Evolutionary conservation across 345 rosid genomes (phyloP).

Genomic region (Iberis pinnata): DNA sequence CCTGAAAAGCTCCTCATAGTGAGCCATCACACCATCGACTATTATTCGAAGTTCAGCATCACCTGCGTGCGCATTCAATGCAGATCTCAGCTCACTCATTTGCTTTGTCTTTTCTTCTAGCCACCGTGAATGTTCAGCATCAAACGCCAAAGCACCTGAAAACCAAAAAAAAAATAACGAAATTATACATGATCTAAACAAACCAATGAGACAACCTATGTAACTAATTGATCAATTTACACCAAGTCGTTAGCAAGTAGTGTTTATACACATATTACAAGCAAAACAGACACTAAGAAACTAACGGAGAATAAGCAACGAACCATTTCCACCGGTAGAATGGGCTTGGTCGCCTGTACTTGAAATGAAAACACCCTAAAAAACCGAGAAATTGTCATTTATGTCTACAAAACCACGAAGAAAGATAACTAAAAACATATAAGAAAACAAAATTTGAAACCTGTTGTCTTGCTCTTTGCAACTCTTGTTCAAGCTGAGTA

Average conservation of each 20-base stretch:
- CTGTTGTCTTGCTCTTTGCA: constrained; percentile 98
- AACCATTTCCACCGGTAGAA: constrained; percentile 94
- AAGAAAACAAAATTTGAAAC: constrained; percentile 34
- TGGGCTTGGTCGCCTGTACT: constrained; percentile 92
- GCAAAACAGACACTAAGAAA: neutral
- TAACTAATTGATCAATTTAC: constrained; percentile 10
- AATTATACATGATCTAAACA: constrained; percentile 11
- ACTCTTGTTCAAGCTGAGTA: constrained; percentile 94
- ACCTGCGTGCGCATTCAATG: constrained; percentile 90
- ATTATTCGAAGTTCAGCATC: constrained; percentile 88
- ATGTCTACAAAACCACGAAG: neutral
- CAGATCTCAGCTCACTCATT: constrained; percentile 87
- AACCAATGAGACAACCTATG: constrained; percentile 4
- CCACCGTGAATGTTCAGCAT: constrained; percentile 92
- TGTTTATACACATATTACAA: neutral
- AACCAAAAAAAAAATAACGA: constrained; percentile 10
- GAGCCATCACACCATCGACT: constrained; percentile 78
- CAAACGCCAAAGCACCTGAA: constrained; percentile 97
- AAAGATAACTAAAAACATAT: neutral
- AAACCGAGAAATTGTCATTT: neutral
- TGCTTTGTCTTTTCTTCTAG: constrained; percentile 77
- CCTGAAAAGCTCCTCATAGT: constrained; percentile 90
- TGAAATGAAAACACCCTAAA: constrained; percentile 91
- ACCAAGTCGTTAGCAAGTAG: neutral
- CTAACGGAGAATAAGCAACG: constrained; percentile 12